Percentiles rank a stretch among this genome's conserved stretches.
phyloP scores from a whole-genome alignment of 2,329 filamentous ascomycete species.

The Fusarium nematophilum region DNA sequence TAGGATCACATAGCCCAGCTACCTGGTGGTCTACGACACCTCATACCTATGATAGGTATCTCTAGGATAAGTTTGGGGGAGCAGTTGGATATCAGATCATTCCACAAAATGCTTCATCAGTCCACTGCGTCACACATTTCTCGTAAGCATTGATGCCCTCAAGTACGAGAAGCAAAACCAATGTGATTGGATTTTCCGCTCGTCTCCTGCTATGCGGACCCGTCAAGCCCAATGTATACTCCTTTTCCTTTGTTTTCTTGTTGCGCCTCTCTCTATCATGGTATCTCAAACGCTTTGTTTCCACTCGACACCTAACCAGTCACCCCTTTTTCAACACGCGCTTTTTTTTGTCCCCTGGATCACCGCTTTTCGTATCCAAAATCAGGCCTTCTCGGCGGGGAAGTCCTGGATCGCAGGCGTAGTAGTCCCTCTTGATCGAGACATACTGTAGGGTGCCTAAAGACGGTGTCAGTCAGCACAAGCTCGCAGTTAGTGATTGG shows the following conservation, averaged over 20 bases:
- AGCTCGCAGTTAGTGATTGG: not conserved
- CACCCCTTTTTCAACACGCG: not conserved
- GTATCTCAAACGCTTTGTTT: constrained; percentile 27
- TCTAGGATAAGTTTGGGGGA: no score
- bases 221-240: not conserved
- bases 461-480: constrained; percentile 26
- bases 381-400: constrained; percentile 41
- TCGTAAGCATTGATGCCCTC: no score
- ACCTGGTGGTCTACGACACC: no score
- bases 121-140: not conserved
- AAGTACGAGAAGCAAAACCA: not conserved
- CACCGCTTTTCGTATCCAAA: not conserved
- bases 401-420: constrained; percentile 65
- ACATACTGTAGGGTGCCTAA: constrained; percentile 79
- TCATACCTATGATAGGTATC: no score
- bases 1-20: no score
- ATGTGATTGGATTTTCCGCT: not conserved
- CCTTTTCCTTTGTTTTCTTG: not conserved
- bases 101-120: constrained; percentile 3
- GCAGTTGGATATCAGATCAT: not conserved
- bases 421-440: constrained; percentile 69
- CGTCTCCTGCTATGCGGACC: not conserved
- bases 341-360: not conserved
- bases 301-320: not conserved
- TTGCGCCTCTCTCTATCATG: constrained; percentile 5